Evolutionary conservation across 2,329 filamentous ascomycete genomes (phyloP).

Genomic region (Exophiala dermatitidis): DNA sequence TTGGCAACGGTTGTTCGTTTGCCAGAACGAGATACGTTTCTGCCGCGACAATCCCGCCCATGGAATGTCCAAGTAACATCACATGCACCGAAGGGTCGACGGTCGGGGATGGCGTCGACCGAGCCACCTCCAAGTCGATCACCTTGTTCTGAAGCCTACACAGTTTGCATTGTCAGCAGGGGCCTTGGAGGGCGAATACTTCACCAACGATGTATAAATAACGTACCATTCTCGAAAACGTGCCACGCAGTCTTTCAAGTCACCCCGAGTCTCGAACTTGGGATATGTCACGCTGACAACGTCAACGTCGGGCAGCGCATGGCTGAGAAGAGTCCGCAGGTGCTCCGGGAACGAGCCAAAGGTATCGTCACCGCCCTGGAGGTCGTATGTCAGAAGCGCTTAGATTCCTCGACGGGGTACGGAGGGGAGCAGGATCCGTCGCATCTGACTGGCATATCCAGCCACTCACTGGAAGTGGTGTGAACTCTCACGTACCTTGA

Average conservation of each 20-base stretch:
- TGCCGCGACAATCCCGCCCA: conserved; percentile 89
- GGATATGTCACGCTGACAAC: conserved; percentile 42
- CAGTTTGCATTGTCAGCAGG: neutral
- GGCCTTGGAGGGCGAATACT: neutral
- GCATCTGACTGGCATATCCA: neutral
- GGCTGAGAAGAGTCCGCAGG: conserved; percentile 36
- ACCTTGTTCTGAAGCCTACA: conserved; percentile 77
- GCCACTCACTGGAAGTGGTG: no score
- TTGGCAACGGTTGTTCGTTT: conserved; percentile 52
- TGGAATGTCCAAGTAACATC: conserved; percentile 78
- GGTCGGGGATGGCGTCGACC: conserved; percentile 71
- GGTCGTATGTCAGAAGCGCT: neutral
- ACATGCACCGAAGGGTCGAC: conserved; percentile 78
- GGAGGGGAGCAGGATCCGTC: neutral
- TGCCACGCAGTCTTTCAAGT: conserved; percentile 40
- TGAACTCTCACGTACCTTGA: conserved; percentile 35
- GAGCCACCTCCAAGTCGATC: conserved; percentile 85
- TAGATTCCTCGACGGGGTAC: neutral
- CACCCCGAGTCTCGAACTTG: conserved; percentile 45
- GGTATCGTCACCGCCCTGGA: conserved; percentile 44
- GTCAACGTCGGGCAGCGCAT: conserved; percentile 38
- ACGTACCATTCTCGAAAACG: conserved; percentile 44
- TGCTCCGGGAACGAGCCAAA: conserved; percentile 43
- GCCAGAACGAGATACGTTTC: conserved; percentile 74
- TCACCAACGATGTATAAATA: neutral